A percentile compares a stretch with the other conserved stretches of the same genome.
These are phyloP conservation scores for Penicillium verrucosum DNA, from an alignment of 2,329 filamentous ascomycete genomes.

Conservation along the genomic window DNA sequence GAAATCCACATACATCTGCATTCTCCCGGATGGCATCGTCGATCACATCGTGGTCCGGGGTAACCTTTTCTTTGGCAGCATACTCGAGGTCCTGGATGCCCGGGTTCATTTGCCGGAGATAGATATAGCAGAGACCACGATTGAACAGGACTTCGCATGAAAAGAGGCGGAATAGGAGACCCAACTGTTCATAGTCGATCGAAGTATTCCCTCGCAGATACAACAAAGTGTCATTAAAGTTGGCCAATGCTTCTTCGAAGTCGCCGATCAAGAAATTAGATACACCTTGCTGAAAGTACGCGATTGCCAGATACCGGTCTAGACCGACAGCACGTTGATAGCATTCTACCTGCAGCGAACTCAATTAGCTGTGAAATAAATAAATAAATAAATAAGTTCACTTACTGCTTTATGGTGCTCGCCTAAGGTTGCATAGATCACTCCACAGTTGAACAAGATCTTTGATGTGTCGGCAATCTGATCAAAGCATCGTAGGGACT, in stretches of 20 bases:
- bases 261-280: constrained; percentile 97
- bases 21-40: constrained; percentile 93
- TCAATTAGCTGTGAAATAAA: constrained; percentile 7
- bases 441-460: constrained; percentile 97
- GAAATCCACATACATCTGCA: constrained; percentile 65
- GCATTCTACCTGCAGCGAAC: constrained; percentile 71
- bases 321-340: constrained; percentile 88
- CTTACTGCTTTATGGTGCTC: constrained; percentile 93
- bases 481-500: constrained; percentile 77
- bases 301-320: constrained; percentile 93
- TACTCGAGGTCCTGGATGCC: constrained; percentile 89
- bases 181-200: constrained; percentile 96
- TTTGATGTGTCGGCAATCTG: constrained; percentile 92
- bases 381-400: not conserved
- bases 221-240: constrained; percentile 96
- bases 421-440: constrained; percentile 93
- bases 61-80: constrained; percentile 92
- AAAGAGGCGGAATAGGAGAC: constrained; percentile 91
- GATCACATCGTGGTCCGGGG: constrained; percentile 95
- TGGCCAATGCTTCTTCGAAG: constrained; percentile 93
- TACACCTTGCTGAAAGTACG: constrained; percentile 97
- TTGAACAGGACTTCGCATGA: constrained; percentile 98
- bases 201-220: constrained; percentile 94
- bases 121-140: constrained; percentile 94
- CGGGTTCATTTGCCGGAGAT: constrained; percentile 83